phyloP scores from a whole-genome alignment of 495 filamentous ascomycete genomes.

The Aspergillus kassunensis region DNA sequence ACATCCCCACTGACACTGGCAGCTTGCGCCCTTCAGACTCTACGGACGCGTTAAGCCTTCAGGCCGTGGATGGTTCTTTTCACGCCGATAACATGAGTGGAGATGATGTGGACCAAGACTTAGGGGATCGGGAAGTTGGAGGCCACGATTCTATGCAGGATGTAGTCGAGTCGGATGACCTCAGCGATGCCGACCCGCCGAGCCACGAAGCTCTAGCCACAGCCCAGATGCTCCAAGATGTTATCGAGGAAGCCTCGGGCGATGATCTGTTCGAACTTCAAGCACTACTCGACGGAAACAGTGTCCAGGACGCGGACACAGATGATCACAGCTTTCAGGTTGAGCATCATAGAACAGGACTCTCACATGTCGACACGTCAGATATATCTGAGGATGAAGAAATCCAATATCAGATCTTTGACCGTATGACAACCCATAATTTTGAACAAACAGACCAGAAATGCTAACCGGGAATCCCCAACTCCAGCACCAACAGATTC shows the following conservation, averaged over 20 bases:
- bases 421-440: slow-evolving; percentile 10
- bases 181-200: not conserved
- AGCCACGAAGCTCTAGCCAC: slow-evolving; percentile 15
- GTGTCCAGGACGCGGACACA: slow-evolving; percentile 20
- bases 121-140: slow-evolving; percentile 3
- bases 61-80: slow-evolving; percentile 21
- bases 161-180: slow-evolving; percentile 8
- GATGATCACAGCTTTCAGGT: slow-evolving; percentile 18
- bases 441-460: not conserved
- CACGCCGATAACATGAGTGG: slow-evolving; percentile 16
- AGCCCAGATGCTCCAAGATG: slow-evolving; percentile 20
- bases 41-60: slow-evolving; percentile 19
- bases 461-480: slow-evolving; percentile 10
- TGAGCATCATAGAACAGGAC: slow-evolving; percentile 11
- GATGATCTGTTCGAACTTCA: slow-evolving; percentile 18
- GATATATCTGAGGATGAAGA: slow-evolving; percentile 9
- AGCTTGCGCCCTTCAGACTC: slow-evolving; percentile 16
- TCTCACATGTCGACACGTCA: slow-evolving; percentile 9
- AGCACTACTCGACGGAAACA: slow-evolving; percentile 15
- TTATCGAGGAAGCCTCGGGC: slow-evolving; percentile 21
- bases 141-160: slow-evolving; percentile 1
- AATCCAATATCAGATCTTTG: slow-evolving; percentile 14
- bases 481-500: slow-evolving; percentile 19
- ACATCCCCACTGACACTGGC: not conserved
- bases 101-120: slow-evolving; percentile 5